phyloP scores from a whole-genome alignment of 2,329 filamentous ascomycete genomes.

The Ascochyta koolunga region DNA sequence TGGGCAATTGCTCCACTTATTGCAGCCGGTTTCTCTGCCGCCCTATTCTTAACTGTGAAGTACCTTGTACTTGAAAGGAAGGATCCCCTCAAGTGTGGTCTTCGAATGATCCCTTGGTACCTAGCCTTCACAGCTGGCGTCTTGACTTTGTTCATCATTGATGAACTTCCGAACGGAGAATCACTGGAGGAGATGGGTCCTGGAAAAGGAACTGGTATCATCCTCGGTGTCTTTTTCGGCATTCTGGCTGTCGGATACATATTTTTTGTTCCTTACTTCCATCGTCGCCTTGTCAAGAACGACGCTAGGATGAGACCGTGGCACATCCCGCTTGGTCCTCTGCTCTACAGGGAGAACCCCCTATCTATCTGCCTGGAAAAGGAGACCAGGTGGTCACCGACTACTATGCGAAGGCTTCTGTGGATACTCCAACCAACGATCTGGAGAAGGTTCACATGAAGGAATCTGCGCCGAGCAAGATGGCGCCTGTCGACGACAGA shows the following conservation, averaged over 20 bases:
- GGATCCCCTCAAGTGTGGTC: conserved; percentile 57
- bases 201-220: conserved; percentile 34
- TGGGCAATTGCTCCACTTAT: conserved; percentile 59
- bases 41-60: conserved; percentile 58
- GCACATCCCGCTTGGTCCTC: conserved; percentile 46
- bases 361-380: conserved; percentile 51
- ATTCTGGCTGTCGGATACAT: conserved; percentile 28
- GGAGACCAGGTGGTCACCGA: conserved; percentile 45
- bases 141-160: conserved; percentile 65
- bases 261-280: conserved; percentile 38
- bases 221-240: conserved; percentile 36
- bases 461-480: background rate
- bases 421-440: conserved; percentile 26
- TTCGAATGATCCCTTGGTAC: conserved; percentile 58
- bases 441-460: conserved; percentile 16
- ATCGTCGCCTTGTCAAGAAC: conserved; percentile 34
- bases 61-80: conserved; percentile 56
- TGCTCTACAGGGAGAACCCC: conserved; percentile 49
- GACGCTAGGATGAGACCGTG: conserved; percentile 32
- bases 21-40: conserved; percentile 55
- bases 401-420: conserved; percentile 48
- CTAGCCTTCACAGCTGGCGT: conserved; percentile 57
- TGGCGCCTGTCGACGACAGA: background rate
- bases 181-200: conserved; percentile 38
- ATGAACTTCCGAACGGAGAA: conserved; percentile 49